Evolutionary conservation across 2,329 filamentous ascomycete genomes (phyloP).

Genomic region (Colletotrichum theobromicola): DNA sequence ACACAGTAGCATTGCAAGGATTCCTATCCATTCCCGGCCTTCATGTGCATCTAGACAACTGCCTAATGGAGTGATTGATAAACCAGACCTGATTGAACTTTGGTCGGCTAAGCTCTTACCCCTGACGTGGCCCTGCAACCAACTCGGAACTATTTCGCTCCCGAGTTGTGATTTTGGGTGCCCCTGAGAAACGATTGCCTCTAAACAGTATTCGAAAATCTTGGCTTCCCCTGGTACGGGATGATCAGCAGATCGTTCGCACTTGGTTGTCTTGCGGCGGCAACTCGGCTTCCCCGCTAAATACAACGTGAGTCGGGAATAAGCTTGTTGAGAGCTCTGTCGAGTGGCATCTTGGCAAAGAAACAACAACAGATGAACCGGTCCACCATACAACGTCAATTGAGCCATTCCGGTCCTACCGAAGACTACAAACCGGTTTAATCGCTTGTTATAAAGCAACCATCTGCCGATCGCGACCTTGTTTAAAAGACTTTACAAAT

Average conservation of each 20-base stretch:
- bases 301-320: neutral
- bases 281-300: neutral
- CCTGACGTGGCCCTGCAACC: neutral
- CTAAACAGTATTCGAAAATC: neutral
- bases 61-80: neutral
- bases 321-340: neutral
- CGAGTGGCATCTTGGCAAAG: neutral
- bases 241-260: neutral
- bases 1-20: neutral
- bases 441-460: neutral
- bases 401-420: neutral
- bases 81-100: neutral
- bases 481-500: neutral
- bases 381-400: neutral
- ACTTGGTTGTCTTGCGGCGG: neutral
- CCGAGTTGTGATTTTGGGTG: neutral
- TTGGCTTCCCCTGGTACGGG: neutral
- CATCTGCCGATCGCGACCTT: neutral
- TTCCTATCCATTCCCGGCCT: neutral
- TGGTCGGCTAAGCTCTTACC: neutral
- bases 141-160: neutral
- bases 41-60: neutral
- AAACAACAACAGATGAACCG: neutral
- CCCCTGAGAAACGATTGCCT: neutral
- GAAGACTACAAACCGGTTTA: neutral